Evolutionary conservation across 2,329 filamentous ascomycete genomes (phyloP), one percentile per base, ranked within the genome.

Genomic region (Talaromyces verruculosus): DNA sequence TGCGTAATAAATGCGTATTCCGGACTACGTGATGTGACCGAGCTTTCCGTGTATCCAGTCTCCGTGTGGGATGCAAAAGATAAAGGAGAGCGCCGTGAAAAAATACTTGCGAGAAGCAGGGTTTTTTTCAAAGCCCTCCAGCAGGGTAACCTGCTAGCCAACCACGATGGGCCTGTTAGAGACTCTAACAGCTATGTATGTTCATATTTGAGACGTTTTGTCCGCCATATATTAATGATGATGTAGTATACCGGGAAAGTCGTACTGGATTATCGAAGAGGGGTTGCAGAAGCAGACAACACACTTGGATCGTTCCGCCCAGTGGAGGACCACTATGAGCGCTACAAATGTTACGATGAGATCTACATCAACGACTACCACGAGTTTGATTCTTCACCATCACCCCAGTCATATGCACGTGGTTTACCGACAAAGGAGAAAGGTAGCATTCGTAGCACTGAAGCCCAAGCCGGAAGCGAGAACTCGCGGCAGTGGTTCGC

Each of bases 1-100:
- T 33, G 3, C 4, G 5, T 3, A 15, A 30, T 60, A 10, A 22
- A 25, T 13, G 3, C 19, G 35, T 60, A 60, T 45, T 25, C 41
- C n/a, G 57, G 57, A 22, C 33, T 60, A 19, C 22, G 41, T 28
- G 57, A 60, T 28, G 57, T 60, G 7, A 60, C 57, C 35, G 30
- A 45, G 19, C 57, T 60, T 39, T 19, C n/a, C n/a, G 22, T 45
- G 17, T 60, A 11, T 45, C 57, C 57, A 13, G 35, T 41, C 19
- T 60, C 57, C 15, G 10, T 45, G 19, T 60, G 57, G 57, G 57
- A 60, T 60, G 41, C 57, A 41, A 25, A 28, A 41, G 57, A 60
- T 60, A 41, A 60, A 60, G 57, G 57, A 30, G 57, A 60, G 35
- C 35, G 33, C 13, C 57, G 57, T 2, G 8, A 25, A 41, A 60